Evolutionary conservation across 2,329 filamentous ascomycete genomes (phyloP), one percentile per base, ranked within the genome.

Genomic region (Beauveria caledonica): DNA sequence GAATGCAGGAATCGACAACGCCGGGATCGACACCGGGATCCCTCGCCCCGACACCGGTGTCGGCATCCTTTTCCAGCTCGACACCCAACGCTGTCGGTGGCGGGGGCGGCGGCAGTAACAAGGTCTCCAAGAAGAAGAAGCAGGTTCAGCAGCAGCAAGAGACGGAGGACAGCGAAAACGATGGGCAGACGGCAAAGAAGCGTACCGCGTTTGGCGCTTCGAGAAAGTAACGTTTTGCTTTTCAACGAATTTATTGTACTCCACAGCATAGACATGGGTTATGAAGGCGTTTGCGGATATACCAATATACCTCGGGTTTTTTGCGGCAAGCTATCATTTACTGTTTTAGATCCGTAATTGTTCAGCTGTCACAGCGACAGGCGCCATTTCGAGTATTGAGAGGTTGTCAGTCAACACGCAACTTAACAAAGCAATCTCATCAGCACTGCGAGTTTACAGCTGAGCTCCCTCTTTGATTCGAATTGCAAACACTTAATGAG

Each of bases 161-260:
- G 5, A 71, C 70, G 5, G 72, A 82, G 27, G 84, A 86, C 61
- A 86, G 83, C 71, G 84, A 86, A 71, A 81, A 78, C 23, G 83
- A 86, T 60, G 74, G 76, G 53, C 78, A 80, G 60, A 70, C 74
- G 52, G 71, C 70, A 46, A 85, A 85, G 71, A 80, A 82, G 59
- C 75, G 83, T 63, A 84, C 82, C 3, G 81, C 81, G 66, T 85
- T 85, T 68, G 82, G 82, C 17, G 78, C 80, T 0, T 74, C 76
- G 33, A 76, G 81, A 60, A 84, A 82, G 68, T 80, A 63, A 68
- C 23, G n/a, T 5, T 6, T 1, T 19, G 9, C 11, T 25, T 9
- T 23, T 4, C 15, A 17, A 25, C 27, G 6, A 33, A n/a, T 54
- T 9, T n/a, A 48, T 25, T 48, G 55, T 58, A 50, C 46, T 40